Percentiles rank a stretch among this genome's conserved stretches.
Evolutionary conservation across 2,329 filamentous ascomycete genomes (phyloP).

Genomic region (Dothistroma septosporum): DNA sequence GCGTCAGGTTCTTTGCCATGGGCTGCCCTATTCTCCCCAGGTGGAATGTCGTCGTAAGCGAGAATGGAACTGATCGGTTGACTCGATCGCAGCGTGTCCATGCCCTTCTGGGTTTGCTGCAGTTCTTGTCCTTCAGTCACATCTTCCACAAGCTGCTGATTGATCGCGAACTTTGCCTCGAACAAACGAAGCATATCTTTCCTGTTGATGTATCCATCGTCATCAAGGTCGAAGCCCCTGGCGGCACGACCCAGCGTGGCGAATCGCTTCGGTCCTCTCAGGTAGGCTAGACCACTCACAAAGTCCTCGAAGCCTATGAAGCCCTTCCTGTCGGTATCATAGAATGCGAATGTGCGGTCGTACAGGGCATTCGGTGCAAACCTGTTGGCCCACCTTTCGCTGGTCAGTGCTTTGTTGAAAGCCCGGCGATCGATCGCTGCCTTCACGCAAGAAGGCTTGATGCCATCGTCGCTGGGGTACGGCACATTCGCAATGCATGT

Average conservation of each 20-base stretch:
- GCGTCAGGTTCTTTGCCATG: constrained; percentile 34
- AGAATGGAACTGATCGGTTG: constrained; percentile 47
- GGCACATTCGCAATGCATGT: constrained; percentile 85
- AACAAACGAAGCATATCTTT: constrained; percentile 90
- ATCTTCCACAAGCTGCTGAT: constrained; percentile 83
- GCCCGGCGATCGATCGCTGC: constrained; percentile 88
- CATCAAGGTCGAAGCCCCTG: constrained; percentile 84
- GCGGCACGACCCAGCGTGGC: constrained; percentile 72
- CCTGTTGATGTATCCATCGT: constrained; percentile 78
- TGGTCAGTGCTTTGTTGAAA: constrained; percentile 82
- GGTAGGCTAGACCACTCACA: constrained; percentile 69
- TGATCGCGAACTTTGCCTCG: constrained; percentile 84
- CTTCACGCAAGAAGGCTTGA: constrained; percentile 61
- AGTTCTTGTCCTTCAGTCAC: constrained; percentile 71
- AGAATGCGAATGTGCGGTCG: constrained; percentile 94
- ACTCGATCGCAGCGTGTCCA: constrained; percentile 41
- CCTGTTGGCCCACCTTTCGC: constrained; percentile 58
- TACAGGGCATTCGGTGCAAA: constrained; percentile 84
- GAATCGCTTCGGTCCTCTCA: constrained; percentile 55
- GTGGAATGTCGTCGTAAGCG: constrained; percentile 36
- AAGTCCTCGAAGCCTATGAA: constrained; percentile 93
- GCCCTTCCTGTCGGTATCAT: constrained; percentile 84
- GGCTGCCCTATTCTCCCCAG: constrained; percentile 24
- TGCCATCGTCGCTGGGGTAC: constrained; percentile 63
- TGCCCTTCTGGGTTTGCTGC: constrained; percentile 57